A percentile compares a stretch with the other conserved stretches of the same genome.
phyloP scores from a whole-genome alignment of 306 rosid species.

The Vigna unguiculata region DNA sequence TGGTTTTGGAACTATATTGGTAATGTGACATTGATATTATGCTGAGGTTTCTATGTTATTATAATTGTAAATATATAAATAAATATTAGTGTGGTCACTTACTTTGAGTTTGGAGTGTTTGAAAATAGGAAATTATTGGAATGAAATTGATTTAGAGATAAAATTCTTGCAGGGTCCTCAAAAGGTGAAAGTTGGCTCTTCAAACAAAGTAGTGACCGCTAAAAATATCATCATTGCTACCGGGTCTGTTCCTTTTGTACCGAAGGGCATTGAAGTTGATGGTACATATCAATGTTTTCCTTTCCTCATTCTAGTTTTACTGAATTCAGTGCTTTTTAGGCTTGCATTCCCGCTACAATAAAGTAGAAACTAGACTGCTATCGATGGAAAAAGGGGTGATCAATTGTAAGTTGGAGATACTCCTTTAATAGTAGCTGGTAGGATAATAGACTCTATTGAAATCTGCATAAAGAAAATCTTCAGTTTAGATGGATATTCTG shows the following conservation, averaged over 20 bases:
- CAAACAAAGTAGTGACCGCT: slow-evolving; percentile 81
- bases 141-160: slow-evolving; percentile 12
- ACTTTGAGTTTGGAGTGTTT: slow-evolving; percentile 19
- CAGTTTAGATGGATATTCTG: slow-evolving; percentile 3
- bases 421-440: slow-evolving; percentile 3
- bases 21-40: slow-evolving; percentile 48
- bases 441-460: not conserved
- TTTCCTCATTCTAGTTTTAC: slow-evolving; percentile 39
- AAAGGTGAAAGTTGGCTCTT: slow-evolving; percentile 86
- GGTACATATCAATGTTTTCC: slow-evolving; percentile 58
- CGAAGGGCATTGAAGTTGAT: slow-evolving; percentile 96
- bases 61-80: not conserved
- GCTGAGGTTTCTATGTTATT: slow-evolving; percentile 18
- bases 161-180: slow-evolving; percentile 76
- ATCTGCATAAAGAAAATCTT: slow-evolving; percentile 10
- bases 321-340: slow-evolving; percentile 17
- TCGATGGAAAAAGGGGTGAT: not conserved
- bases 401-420: not conserved
- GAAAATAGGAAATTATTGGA: not conserved
- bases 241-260: slow-evolving; percentile 97
- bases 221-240: slow-evolving; percentile 93
- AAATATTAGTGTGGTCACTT: slow-evolving; percentile 4
- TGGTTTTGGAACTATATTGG: slow-evolving; percentile 88
- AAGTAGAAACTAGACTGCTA: not conserved
- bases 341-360: slow-evolving; percentile 7